A percentile compares a stretch with the other conserved stretches of the same genome.
phyloP scores from a whole-genome alignment of 139 green algal species.

The Astrephomene gubernaculifera region DNA sequence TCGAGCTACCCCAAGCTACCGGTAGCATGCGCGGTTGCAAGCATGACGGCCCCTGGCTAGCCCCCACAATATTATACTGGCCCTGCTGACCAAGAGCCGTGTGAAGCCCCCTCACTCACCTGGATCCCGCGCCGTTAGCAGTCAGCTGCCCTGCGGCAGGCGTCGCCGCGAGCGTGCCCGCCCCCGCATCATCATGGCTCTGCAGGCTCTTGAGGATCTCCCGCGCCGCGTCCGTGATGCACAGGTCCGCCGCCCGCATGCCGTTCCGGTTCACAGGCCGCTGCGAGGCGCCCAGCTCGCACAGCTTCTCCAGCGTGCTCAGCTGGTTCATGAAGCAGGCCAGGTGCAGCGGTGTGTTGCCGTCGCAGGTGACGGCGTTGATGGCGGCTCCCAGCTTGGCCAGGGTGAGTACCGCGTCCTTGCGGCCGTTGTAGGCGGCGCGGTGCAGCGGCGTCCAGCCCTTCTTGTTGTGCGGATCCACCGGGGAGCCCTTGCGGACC shows the following conservation, averaged over 20 bases:
- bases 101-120: too few relatives aligned
- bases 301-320: conserved; percentile 45
- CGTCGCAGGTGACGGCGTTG: conserved; percentile 53
- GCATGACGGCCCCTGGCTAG: too few relatives aligned
- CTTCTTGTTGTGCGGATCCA: conserved; percentile 54
- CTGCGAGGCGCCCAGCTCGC: conserved; percentile 24
- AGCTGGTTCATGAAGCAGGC: conserved; percentile 64
- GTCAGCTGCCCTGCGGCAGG: too few relatives aligned
- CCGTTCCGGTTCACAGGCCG: conserved; percentile 33
- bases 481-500: conserved; percentile 25
- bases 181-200: too few relatives aligned
- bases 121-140: too few relatives aligned
- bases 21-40: too few relatives aligned
- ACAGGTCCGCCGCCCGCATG: conserved; percentile 43
- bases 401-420: conserved; percentile 35
- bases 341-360: conserved; percentile 68
- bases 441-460: conserved; percentile 66
- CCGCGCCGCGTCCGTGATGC: conserved; percentile 55
- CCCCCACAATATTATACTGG: too few relatives aligned
- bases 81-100: too few relatives aligned
- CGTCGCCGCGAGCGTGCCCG: too few relatives aligned
- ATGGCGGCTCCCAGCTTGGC: conserved; percentile 43
- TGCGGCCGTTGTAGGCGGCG: conserved; percentile 61
- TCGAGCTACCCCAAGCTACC: too few relatives aligned
- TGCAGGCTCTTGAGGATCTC: conserved; percentile 47